A percentile compares a stretch with the other conserved stretches of the same genome.
These are phyloP conservation scores for Metschnikowia gruessii DNA, from an alignment of 805 yeast genomes.

Conservation along the genomic window DNA sequence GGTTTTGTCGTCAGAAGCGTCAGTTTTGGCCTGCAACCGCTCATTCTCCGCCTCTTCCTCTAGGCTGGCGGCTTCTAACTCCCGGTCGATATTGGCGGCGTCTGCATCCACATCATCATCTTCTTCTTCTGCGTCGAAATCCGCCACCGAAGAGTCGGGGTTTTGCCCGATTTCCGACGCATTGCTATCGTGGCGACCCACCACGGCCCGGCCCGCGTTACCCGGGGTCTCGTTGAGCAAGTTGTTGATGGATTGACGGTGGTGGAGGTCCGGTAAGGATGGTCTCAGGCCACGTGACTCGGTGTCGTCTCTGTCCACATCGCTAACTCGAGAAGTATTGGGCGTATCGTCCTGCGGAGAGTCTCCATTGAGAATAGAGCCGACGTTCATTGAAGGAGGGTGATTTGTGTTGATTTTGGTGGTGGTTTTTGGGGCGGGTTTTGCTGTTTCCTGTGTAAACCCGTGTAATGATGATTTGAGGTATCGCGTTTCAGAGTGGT, in stretches of 20 bases:
- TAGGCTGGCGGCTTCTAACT: conserved; percentile 8
- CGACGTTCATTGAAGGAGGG: conserved; percentile 25
- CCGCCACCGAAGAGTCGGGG: background rate
- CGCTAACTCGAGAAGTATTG: background rate
- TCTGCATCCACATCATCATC: conserved; percentile 13
- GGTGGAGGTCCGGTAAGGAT: conserved; percentile 8
- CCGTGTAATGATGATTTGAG: too few species aligned
- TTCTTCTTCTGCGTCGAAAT: background rate
- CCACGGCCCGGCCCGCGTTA: background rate
- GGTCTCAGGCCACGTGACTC: conserved; percentile 6
- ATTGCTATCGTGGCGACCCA: conserved; percentile 1
- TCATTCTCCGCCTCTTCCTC: conserved; percentile 1
- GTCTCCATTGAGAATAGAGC: conserved; percentile 21
- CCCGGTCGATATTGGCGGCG: conserved; percentile 9
- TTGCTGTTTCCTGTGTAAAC: background rate
- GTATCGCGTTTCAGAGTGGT: too few species aligned
- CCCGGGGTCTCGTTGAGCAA: conserved; percentile 18
- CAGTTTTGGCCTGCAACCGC: background rate
- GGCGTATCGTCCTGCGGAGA: conserved; percentile 12
- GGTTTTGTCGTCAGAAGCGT: too few species aligned
- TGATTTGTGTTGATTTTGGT: too few species aligned
- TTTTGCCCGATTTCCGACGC: background rate
- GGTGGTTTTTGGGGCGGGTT: too few species aligned
- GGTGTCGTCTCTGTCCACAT: conserved; percentile 6
- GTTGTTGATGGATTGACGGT: conserved; percentile 20